Conservation (phyloP, 2,329 filamentous ascomycete genomes). For the Penicillium palitans region DNA sequence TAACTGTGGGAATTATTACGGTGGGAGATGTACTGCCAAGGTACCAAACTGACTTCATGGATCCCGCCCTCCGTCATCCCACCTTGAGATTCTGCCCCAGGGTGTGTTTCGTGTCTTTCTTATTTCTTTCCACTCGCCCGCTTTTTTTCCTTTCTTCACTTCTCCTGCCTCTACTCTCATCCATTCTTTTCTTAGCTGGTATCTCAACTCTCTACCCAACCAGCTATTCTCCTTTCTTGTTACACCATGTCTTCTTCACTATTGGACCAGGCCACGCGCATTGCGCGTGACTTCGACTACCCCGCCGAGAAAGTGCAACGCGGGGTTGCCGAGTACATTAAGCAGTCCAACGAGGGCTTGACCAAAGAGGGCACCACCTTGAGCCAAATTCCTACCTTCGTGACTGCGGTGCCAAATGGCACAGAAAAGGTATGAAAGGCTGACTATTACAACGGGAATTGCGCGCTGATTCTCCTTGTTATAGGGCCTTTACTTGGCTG, state of each 20-base stretch:
- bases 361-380: constrained; percentile 74
- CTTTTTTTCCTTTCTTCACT: constrained; percentile 3
- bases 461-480: constrained; percentile 17
- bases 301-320: constrained; percentile 73
- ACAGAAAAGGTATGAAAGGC: constrained; percentile 76
- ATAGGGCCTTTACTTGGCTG: constrained; percentile 90
- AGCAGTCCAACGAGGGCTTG: constrained; percentile 84
- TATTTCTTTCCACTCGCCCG: background rate
- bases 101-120: background rate
- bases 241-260: constrained; percentile 41
- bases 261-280: constrained; percentile 70
- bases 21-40: constrained; percentile 9
- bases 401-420: constrained; percentile 92
- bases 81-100: constrained; percentile 7
- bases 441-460: background rate
- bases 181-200: background rate
- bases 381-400: constrained; percentile 96
- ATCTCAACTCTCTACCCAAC: background rate
- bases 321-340: constrained; percentile 81
- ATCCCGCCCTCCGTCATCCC: constrained; percentile 25
- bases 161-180: background rate
- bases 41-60: constrained; percentile 36
- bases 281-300: constrained; percentile 85
- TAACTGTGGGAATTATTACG: background rate
- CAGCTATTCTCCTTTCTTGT: constrained; percentile 9